A percentile compares a stretch with the other conserved stretches of the same genome.
phyloP scores from a whole-genome alignment of 1,284 basidiomycete genomes.

The Mycosarcoma maydis region DNA sequence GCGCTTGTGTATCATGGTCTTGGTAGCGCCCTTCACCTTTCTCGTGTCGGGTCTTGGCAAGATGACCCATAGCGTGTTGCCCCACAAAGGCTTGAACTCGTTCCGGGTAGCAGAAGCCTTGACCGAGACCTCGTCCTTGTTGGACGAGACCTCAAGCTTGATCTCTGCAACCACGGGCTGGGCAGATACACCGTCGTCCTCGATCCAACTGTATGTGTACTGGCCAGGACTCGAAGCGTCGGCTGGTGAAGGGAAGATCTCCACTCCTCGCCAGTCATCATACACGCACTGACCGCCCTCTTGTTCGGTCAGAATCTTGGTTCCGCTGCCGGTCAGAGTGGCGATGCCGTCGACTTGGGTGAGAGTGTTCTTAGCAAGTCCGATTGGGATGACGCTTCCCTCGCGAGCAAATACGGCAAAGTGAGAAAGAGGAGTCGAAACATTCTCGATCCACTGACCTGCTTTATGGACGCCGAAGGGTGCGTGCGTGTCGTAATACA shows the following conservation, averaged over 20 bases:
- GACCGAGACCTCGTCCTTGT: slow-evolving; percentile 59
- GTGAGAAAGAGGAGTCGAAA: slow-evolving; percentile 68
- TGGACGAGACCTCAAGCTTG: slow-evolving; percentile 59
- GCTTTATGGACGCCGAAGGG: slow-evolving; percentile 25
- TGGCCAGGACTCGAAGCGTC: slow-evolving; percentile 16
- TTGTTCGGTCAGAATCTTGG: slow-evolving; percentile 62
- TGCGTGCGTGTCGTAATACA: slow-evolving; percentile 42
- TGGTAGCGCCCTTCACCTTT: slow-evolving; percentile 39
- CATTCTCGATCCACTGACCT: slow-evolving; percentile 50
- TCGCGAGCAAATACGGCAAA: slow-evolving; percentile 68
- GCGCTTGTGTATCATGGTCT: slow-evolving; percentile 34
- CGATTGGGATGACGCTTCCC: slow-evolving; percentile 68
- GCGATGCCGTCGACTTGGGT: slow-evolving; percentile 59
- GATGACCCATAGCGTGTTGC: slow-evolving; percentile 63
- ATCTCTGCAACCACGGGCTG: slow-evolving; percentile 63
- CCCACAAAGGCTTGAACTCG: slow-evolving; percentile 68
- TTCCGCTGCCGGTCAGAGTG: slow-evolving; percentile 67
- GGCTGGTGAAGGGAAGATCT: slow-evolving; percentile 67
- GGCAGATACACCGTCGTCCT: slow-evolving; percentile 69
- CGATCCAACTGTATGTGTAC: slow-evolving; percentile 67
- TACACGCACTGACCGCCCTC: slow-evolving; percentile 68
- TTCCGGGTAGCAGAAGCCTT: slow-evolving; percentile 50
- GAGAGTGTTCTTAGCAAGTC: slow-evolving; percentile 68
- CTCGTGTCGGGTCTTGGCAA: slow-evolving; percentile 65
- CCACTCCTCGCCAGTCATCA: slow-evolving; percentile 69